phyloP scores from a whole-genome alignment of 306 rosid species.

The Corylus avellana region DNA sequence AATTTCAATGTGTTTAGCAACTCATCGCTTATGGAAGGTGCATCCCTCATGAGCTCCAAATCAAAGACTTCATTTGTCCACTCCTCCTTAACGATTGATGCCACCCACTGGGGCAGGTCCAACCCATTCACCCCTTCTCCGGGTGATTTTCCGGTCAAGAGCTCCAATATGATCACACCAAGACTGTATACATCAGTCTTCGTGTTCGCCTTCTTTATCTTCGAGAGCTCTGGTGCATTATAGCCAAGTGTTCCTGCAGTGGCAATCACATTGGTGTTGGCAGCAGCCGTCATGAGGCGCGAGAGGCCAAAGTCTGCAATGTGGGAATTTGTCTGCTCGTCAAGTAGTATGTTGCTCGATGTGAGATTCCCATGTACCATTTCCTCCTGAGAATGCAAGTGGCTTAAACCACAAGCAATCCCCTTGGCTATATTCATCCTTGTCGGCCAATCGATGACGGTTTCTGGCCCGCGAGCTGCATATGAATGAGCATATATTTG shows the following conservation, averaged over 20 bases:
- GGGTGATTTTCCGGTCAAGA: constrained; percentile 78
- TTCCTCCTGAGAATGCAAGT: constrained; percentile 65
- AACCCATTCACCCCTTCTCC: constrained; percentile 75
- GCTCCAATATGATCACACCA: constrained; percentile 83
- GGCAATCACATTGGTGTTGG: constrained; percentile 74
- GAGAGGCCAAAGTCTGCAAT: constrained; percentile 86
- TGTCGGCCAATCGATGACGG: constrained; percentile 75
- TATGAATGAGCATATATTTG: not conserved
- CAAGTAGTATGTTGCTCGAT: constrained; percentile 70
- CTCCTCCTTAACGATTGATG: constrained; percentile 83
- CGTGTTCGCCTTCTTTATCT: constrained; percentile 57
- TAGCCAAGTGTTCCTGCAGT: constrained; percentile 88
- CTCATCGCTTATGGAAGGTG: constrained; percentile 61
- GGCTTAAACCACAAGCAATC: constrained; percentile 53
- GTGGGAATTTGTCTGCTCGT: constrained; percentile 63
- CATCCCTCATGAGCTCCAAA: constrained; percentile 81
- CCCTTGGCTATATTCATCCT: constrained; percentile 79
- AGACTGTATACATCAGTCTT: constrained; percentile 74
- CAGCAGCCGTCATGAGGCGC: constrained; percentile 75
- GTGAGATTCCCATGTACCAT: constrained; percentile 78
- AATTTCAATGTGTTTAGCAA: constrained; percentile 79
- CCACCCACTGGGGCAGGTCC: constrained; percentile 95
- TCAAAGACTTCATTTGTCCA: constrained; percentile 93
- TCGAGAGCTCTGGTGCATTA: constrained; percentile 85
- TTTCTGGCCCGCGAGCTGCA: constrained; percentile 78